Percentiles rank a stretch among this genome's conserved stretches.
phyloP scores from a whole-genome alignment of 2,329 filamentous ascomycete genomes.

The Pseudonectria foliicola region DNA sequence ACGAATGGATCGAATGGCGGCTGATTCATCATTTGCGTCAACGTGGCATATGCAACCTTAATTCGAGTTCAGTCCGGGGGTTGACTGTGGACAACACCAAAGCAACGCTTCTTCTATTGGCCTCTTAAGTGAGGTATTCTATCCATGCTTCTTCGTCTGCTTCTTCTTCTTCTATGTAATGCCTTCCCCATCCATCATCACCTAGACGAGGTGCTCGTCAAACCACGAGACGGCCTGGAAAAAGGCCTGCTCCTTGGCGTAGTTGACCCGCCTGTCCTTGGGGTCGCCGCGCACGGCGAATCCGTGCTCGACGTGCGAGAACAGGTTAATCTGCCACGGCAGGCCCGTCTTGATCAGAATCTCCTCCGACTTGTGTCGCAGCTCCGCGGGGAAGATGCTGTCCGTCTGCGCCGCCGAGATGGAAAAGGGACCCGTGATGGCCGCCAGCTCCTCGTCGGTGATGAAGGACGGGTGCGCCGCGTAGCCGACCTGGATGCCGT shows the following conservation, averaged over 20 bases:
- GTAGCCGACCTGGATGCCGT: slow-evolving; percentile 51
- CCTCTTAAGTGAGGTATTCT: no score
- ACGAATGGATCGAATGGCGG: no score
- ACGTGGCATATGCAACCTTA: no score
- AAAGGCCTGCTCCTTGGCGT: slow-evolving; percentile 73
- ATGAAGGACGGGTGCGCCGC: slow-evolving; percentile 60
- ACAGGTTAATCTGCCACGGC: slow-evolving; percentile 64
- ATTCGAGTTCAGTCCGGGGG: no score
- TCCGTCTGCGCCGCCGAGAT: slow-evolving; percentile 61
- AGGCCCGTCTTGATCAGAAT: slow-evolving; percentile 45
- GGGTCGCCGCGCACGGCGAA: slow-evolving; percentile 64
- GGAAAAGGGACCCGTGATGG: slow-evolving; percentile 48
- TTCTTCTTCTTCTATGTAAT: no score
- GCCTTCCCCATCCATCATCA: no score
- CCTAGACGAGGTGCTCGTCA: slow-evolving; percentile 46
- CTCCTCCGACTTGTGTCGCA: slow-evolving; percentile 51
- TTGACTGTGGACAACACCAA: no score
- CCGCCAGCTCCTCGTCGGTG: slow-evolving; percentile 50
- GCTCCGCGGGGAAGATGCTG: slow-evolving; percentile 47
- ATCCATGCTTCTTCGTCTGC: no score
- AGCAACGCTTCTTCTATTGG: no score
- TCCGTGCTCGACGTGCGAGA: slow-evolving; percentile 62
- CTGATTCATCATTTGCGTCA: no score
- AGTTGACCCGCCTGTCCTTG: slow-evolving; percentile 45
- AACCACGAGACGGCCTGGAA: slow-evolving; percentile 72